These are phyloP conservation scores for Citrullus colocynthis DNA, from an alignment of 306 rosid genomes.

Conservation along the genomic window DNA sequence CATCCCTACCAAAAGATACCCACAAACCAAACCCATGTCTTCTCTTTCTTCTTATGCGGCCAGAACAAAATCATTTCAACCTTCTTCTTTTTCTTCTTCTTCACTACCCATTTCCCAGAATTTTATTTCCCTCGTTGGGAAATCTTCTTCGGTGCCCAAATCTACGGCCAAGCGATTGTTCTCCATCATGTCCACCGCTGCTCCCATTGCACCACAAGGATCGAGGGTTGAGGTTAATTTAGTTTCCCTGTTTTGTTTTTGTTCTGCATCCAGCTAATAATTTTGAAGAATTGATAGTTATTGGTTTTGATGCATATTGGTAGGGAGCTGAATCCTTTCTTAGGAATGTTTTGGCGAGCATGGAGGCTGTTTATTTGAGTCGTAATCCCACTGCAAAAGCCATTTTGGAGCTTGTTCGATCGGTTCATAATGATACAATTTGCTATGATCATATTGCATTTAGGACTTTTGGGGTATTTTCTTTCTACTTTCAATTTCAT, in stretches of 20 bases:
- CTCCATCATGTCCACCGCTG: background rate
- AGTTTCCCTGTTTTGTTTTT: background rate
- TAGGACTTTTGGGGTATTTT: conserved; percentile 85
- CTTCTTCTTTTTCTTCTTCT: background rate
- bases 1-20: background rate
- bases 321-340: conserved; percentile 66
- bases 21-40: background rate
- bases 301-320: conserved; percentile 5
- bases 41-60: background rate
- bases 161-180: background rate
- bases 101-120: background rate
- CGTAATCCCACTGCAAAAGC: conserved; percentile 88
- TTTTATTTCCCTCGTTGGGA: background rate
- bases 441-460: conserved; percentile 90
- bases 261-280: background rate
- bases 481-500: background rate
- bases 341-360: conserved; percentile 56
- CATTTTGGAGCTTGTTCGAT: conserved; percentile 66
- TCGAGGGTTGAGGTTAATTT: background rate
- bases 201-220: background rate
- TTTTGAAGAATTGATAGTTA: background rate
- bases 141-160: background rate
- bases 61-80: background rate
- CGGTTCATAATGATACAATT: conserved; percentile 33
- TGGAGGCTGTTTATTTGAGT: conserved; percentile 64